Conservation (phyloP, 306 rosid species). For the Pueraria montana region DNA sequence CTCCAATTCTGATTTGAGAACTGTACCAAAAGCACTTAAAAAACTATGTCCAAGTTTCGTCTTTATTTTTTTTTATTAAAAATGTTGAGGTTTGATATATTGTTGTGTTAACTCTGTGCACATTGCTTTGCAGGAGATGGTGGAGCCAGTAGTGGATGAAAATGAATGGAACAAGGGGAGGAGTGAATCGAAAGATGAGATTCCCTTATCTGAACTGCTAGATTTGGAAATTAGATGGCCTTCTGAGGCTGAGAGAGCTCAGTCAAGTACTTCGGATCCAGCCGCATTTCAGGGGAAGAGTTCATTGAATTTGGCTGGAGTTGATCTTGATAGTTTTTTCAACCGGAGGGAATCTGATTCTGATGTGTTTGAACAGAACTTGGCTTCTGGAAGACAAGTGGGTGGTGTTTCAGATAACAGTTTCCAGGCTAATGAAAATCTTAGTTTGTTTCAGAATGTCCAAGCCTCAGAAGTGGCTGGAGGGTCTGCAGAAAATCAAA, state of each 20-base stretch:
- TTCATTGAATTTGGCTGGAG: conserved; percentile 67
- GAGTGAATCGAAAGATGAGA: conserved; percentile 60
- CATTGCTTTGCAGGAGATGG: conserved; percentile 75
- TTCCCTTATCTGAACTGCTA: conserved; percentile 72
- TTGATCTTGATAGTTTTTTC: conserved; percentile 66
- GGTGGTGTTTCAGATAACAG: conserved; percentile 43
- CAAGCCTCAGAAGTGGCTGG: conserved; percentile 50
- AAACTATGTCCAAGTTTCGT: background rate
- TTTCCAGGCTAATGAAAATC: conserved; percentile 56
- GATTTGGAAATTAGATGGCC: conserved; percentile 85
- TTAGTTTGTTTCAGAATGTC: conserved; percentile 71
- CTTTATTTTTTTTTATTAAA: background rate
- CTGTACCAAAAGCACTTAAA: background rate
- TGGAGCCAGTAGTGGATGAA: conserved; percentile 50
- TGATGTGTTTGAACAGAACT: conserved; percentile 48
- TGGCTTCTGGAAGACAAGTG: conserved; percentile 34
- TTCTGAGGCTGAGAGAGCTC: conserved; percentile 65
- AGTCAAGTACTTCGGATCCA: conserved; percentile 46
- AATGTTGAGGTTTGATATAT: background rate
- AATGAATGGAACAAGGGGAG: conserved; percentile 61
- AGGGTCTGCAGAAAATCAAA: conserved; percentile 54
- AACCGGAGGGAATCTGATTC: conserved; percentile 52
- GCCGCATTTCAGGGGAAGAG: conserved; percentile 53
- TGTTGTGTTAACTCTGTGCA: conserved; percentile 32
- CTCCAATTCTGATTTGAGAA: background rate